A percentile compares a stretch with the other conserved stretches of the same genome.
These are phyloP conservation scores for Morella rubra DNA, from an alignment of 306 rosid genomes.

Conservation along the genomic window DNA sequence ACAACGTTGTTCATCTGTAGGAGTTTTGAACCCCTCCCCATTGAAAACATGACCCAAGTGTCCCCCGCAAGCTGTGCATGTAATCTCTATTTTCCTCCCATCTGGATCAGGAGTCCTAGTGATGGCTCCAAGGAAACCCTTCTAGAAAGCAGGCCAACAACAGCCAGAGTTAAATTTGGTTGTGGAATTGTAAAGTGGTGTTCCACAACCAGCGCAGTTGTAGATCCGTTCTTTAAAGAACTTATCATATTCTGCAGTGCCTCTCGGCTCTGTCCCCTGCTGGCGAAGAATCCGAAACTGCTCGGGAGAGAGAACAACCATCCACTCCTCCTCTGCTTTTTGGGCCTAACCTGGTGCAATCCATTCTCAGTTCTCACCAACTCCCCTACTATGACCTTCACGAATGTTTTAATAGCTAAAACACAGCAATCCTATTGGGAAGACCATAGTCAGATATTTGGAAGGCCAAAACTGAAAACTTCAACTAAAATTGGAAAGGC, in stretches of 20 bases:
- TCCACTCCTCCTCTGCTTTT: constrained; percentile 83
- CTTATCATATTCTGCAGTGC: constrained; percentile 82
- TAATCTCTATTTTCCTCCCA: constrained; percentile 89
- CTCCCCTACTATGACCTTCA: background rate
- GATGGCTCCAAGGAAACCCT: constrained; percentile 86
- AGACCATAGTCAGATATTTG: too few species aligned
- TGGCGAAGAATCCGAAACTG: constrained; percentile 82
- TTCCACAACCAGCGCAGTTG: constrained; percentile 75
- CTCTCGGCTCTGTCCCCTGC: constrained; percentile 73
- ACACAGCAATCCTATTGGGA: too few species aligned
- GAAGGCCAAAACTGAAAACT: too few species aligned
- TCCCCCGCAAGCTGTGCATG: constrained; percentile 84
- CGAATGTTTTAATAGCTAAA: too few species aligned
- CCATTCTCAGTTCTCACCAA: constrained; percentile 25
- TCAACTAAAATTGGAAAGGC: too few species aligned
- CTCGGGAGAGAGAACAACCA: constrained; percentile 68
- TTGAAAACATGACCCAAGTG: constrained; percentile 84
- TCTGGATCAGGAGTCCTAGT: constrained; percentile 75
- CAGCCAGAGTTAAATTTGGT: constrained; percentile 89
- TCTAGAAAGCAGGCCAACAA: constrained; percentile 96
- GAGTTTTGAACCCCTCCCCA: constrained; percentile 77
- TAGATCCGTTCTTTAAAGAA: constrained; percentile 70
- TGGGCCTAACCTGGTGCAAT: constrained; percentile 38
- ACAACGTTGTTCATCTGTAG: constrained; percentile 82
- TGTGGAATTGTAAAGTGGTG: constrained; percentile 72